Evolutionary conservation across 2,329 filamentous ascomycete species (phyloP).

Genomic region (Aspergillus quadrilineatus): DNA sequence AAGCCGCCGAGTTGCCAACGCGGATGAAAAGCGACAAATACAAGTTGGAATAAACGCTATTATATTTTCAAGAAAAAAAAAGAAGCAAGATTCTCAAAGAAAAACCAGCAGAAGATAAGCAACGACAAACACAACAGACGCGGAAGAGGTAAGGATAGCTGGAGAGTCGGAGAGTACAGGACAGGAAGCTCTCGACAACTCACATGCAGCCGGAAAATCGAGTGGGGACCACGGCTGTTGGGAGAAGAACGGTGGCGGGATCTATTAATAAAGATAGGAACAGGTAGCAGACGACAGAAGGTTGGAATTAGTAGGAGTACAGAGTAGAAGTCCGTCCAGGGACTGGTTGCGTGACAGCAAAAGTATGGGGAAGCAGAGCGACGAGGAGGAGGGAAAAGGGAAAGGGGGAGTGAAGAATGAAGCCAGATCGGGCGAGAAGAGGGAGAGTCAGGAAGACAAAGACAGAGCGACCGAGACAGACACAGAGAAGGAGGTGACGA

Average conservation of each 20-base stretch:
- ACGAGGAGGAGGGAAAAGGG: conserved; percentile 15
- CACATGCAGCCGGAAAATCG: conserved; percentile 17
- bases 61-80: conserved; percentile 1
- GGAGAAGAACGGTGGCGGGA: conserved; percentile 20
- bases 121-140: conserved; percentile 24
- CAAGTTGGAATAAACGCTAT: conserved; percentile 3
- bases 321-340: conserved; percentile 9
- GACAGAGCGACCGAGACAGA: not conserved
- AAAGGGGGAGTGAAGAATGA: conserved; percentile 8
- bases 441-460: conserved; percentile 8
- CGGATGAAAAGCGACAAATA: not conserved
- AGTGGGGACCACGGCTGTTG: conserved; percentile 15
- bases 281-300: conserved; percentile 9
- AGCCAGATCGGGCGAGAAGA: conserved; percentile 6
- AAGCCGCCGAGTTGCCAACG: conserved; percentile 3
- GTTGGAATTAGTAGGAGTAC: not conserved
- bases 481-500: not conserved
- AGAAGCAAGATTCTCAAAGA: conserved; percentile 8
- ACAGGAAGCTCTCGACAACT: conserved; percentile 11
- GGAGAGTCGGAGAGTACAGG: conserved; percentile 4
- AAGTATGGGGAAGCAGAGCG: conserved; percentile 8
- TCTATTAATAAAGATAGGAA: conserved; percentile 23
- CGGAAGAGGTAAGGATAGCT: conserved; percentile 28
- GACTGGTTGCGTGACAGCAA: conserved; percentile 14
- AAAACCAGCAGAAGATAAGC: not conserved